Evolutionary conservation across 2,329 filamentous ascomycete genomes (phyloP).

Genomic region (Apiospora hydei): DNA sequence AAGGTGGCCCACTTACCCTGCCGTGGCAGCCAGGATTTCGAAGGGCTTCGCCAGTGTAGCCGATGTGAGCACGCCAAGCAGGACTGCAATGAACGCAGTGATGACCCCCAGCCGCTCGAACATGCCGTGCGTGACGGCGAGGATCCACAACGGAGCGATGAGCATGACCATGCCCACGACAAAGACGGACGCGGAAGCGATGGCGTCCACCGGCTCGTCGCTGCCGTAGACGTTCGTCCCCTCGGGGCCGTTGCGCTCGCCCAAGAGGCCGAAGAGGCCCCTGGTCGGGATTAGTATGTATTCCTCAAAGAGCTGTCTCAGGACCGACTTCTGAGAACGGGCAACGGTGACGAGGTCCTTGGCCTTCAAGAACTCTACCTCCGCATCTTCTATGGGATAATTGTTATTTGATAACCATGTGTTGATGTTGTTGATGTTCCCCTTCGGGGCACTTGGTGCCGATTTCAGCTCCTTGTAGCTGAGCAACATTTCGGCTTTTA

Average conservation of each 20-base stretch:
- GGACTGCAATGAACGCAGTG: not conserved
- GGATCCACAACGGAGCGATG: not conserved
- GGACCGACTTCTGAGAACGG: not conserved
- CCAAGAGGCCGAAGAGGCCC: not conserved
- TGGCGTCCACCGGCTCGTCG: not conserved
- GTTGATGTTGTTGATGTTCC: slow-evolving; percentile 13
- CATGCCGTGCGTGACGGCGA: not conserved
- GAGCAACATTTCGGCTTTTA: not conserved
- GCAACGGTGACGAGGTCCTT: not conserved
- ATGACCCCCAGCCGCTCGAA: not conserved
- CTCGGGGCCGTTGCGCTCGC: not conserved
- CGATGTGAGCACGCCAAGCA: not conserved
- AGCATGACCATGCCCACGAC: not conserved
- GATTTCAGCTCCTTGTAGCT: slow-evolving; percentile 4
- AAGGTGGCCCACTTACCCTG: not conserved
- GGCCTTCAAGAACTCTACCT: not conserved
- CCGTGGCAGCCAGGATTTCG: not conserved
- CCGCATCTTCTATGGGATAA: not conserved
- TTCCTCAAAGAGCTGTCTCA: not conserved
- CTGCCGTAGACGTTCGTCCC: not conserved
- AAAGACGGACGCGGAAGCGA: not conserved
- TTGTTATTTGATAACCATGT: slow-evolving; percentile 14
- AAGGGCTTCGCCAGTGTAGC: slow-evolving; percentile 7
- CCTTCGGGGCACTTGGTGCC: not conserved
- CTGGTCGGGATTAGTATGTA: not conserved